Evolutionary conservation across 805 yeast genomes (phyloP).

Genomic region (Spathaspora passalidarum): DNA sequence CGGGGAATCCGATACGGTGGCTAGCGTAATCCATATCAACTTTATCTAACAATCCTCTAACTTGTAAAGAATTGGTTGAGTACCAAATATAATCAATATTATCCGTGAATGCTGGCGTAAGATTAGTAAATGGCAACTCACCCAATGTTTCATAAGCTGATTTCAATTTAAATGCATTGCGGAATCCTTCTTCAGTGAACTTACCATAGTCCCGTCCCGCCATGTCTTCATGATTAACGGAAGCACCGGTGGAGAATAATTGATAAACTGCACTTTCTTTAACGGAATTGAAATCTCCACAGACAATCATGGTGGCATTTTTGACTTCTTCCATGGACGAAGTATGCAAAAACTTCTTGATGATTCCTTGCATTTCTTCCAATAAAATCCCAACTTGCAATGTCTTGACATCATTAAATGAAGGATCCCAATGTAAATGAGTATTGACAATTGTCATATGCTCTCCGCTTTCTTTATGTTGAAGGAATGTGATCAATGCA

Average conservation of each 20-base stretch:
- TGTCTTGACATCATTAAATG: slow-evolving; percentile 90
- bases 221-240: slow-evolving; percentile 76
- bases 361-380: slow-evolving; percentile 75
- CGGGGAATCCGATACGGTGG: slow-evolving; percentile 88
- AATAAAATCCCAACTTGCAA: slow-evolving; percentile 90
- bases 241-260: slow-evolving; percentile 76
- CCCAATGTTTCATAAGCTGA: slow-evolving; percentile 83
- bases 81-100: slow-evolving; percentile 96
- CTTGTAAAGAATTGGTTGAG: slow-evolving; percentile 74
- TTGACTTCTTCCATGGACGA: slow-evolving; percentile 49
- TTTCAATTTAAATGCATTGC: slow-evolving; percentile 74
- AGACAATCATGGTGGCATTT: slow-evolving; percentile 73
- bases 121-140: slow-evolving; percentile 92
- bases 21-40: slow-evolving; percentile 75
- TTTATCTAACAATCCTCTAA: slow-evolving; percentile 81
- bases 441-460: slow-evolving; percentile 78
- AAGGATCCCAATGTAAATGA: slow-evolving; percentile 98
- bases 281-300: slow-evolving; percentile 95
- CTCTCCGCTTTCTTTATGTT: slow-evolving; percentile 70
- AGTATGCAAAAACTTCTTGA: slow-evolving; percentile 47
- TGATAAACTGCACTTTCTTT: slow-evolving; percentile 89
- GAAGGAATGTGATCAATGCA: slow-evolving; percentile 74
- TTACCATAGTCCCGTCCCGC: slow-evolving; percentile 87
- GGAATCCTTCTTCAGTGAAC: slow-evolving; percentile 85
- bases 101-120: slow-evolving; percentile 89